These are phyloP conservation scores for Noccaea caerulescens DNA, from an alignment of 345 rosid genomes.

Conservation along the genomic window DNA sequence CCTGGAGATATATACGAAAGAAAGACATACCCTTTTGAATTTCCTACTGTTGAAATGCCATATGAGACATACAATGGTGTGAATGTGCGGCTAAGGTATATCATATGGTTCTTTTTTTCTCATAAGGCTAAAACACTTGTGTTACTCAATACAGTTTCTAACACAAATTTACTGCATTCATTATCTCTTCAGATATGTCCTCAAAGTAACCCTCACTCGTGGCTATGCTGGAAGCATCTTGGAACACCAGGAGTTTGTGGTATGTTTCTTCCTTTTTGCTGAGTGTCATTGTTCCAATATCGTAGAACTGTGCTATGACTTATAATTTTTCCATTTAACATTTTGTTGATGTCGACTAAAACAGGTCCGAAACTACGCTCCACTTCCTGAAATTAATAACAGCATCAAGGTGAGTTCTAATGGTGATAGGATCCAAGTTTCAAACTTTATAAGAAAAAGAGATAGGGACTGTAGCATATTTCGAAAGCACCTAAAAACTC, in stretches of 20 bases:
- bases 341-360: conserved; percentile 18
- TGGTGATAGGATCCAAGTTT: conserved; percentile 22
- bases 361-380: conserved; percentile 84
- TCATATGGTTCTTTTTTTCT: neutral
- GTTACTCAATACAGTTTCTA: conserved; percentile 5
- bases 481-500: neutral
- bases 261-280: conserved; percentile 42
- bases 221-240: conserved; percentile 91
- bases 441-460: neutral
- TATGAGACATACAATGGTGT: conserved; percentile 94
- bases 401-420: conserved; percentile 81
- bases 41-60: conserved; percentile 98
- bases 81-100: conserved; percentile 93
- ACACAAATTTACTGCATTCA: neutral
- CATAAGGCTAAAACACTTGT: neutral
- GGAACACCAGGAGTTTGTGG: conserved; percentile 92
- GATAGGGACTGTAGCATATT: neutral
- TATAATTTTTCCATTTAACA: neutral
- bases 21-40: conserved; percentile 90
- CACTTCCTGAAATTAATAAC: conserved; percentile 77
- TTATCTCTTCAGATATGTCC: conserved; percentile 69
- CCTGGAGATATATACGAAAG: conserved; percentile 93
- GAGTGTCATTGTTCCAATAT: neutral
- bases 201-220: conserved; percentile 86
- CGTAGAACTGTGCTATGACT: neutral